Evolutionary conservation across 495 filamentous ascomycete species (phyloP).

Genomic region (Choiromyces venosus): DNA sequence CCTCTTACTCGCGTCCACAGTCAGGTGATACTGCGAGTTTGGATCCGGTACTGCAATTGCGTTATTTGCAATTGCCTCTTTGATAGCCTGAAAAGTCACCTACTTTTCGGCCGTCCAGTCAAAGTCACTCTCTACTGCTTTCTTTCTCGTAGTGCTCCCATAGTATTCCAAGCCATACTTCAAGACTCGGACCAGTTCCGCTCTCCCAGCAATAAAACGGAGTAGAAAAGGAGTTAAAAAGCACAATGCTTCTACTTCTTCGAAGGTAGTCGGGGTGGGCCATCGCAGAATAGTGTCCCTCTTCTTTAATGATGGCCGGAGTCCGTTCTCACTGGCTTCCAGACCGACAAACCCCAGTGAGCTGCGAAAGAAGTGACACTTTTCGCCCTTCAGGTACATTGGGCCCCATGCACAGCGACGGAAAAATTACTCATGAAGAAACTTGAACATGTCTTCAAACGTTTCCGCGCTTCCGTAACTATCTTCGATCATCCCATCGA

Average conservation of each 20-base stretch:
- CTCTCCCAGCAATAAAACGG: neutral
- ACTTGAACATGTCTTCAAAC: neutral
- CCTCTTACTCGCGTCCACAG: neutral
- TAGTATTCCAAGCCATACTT: no score
- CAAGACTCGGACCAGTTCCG: neutral
- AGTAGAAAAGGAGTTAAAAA: neutral
- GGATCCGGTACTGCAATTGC: neutral
- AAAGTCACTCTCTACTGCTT: neutral
- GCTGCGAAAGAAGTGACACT: neutral
- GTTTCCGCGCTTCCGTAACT: neutral
- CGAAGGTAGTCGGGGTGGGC: no score
- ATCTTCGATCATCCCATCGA: neutral
- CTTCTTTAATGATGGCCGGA: neutral
- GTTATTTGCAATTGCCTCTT: neutral
- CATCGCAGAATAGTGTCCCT: neutral
- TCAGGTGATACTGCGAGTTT: conserved; percentile 3
- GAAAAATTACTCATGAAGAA: neutral
- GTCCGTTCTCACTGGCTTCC: neutral
- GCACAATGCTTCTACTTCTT: neutral
- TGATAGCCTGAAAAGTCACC: neutral
- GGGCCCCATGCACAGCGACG: neutral
- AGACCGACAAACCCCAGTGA: neutral
- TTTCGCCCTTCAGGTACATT: neutral
- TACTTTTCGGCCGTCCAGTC: neutral
- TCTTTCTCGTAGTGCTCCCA: no score